Evolutionary conservation across 352 stramenopile species (phyloP).

Genomic region (Phytophthora pinifolia): DNA sequence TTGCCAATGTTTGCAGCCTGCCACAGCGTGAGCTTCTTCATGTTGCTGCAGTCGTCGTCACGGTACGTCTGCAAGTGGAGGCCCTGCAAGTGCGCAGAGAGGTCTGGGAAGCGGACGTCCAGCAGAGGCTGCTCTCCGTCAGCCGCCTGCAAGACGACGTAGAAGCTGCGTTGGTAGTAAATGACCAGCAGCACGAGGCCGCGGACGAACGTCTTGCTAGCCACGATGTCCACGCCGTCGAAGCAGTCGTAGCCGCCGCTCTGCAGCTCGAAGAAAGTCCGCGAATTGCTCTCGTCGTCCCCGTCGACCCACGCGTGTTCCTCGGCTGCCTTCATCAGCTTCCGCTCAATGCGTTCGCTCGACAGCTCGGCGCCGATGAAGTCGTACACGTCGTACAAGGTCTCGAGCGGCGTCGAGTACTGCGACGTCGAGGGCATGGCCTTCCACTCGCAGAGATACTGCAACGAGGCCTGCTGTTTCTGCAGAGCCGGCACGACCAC

Average conservation of each 20-base stretch:
- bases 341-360: slow-evolving; percentile 78
- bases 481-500: slow-evolving; percentile 91
- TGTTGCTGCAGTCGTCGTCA: slow-evolving; percentile 78
- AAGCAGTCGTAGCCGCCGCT: slow-evolving; percentile 86
- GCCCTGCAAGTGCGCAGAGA: slow-evolving; percentile 88
- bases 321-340: slow-evolving; percentile 81
- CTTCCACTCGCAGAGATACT: slow-evolving; percentile 92
- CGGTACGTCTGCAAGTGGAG: slow-evolving; percentile 85
- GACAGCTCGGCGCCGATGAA: slow-evolving; percentile 83
- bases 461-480: slow-evolving; percentile 91
- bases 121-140: slow-evolving; percentile 92
- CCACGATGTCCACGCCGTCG: slow-evolving; percentile 82
- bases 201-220: slow-evolving; percentile 86
- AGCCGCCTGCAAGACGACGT: slow-evolving; percentile 89
- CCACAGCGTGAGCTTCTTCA: slow-evolving; percentile 94
- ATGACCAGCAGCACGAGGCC: slow-evolving; percentile 81
- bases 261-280: slow-evolving; percentile 95
- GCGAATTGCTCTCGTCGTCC: slow-evolving; percentile 40
- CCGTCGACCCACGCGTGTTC: slow-evolving; percentile 92
- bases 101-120: slow-evolving; percentile 93
- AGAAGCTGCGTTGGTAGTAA: slow-evolving; percentile 90
- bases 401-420: slow-evolving; percentile 72
- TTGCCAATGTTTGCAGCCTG: slow-evolving; percentile 64
- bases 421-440: slow-evolving; percentile 64
- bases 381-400: slow-evolving; percentile 85